Evolutionary conservation across 768 basidiomycete genomes (phyloP), one percentile per base, ranked within the genome.

Genomic region (Mycena rosella): DNA sequence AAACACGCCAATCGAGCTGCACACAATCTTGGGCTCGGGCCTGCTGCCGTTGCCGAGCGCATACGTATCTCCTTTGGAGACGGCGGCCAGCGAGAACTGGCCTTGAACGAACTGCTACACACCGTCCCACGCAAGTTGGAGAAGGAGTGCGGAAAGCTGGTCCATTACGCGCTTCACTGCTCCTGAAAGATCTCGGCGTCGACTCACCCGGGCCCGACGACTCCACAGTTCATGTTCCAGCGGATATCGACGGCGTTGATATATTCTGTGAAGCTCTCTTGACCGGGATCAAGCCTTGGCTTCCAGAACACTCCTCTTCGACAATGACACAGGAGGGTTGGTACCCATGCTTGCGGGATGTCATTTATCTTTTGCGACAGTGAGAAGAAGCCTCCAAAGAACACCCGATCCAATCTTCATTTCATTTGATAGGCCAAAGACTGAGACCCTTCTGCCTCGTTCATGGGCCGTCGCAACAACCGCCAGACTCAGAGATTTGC

Each of bases 1-100:
- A 26, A 52, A 26, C 55, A 49, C 36, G 56, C 56, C 18, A 65
- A 65, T 45, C 54, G 55, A 10, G 42, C 38, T 15, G 63, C 63
- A 14, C 45, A 54, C 15, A 36, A 20, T 11, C 18, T 65, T 27
- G 63, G 63, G 10, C 34, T 65, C 3, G 63, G 63, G 20, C 63
- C 63, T 2, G 22, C 26, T 13, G 54, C 63, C 1, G 36, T 44
- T 7, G 14, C 36, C 15, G 52, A 58, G 24, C 45, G 63, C 5
- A 58, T 59, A 3, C 32, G 36, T 24, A 2, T 4, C 2, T 44
- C 13, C 17, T 55, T 65, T 8, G 63, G 56, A 8, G 27, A 59
- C 14, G 63, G 53, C 5, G 4, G 24, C 18, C 45, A 51, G 15
- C 45, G 56, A 27, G 63, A 65, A 36, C 3, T 3, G 38, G 38